phyloP scores from a whole-genome alignment of 495 filamentous ascomycete genomes.

The Chaetomium tenue region DNA sequence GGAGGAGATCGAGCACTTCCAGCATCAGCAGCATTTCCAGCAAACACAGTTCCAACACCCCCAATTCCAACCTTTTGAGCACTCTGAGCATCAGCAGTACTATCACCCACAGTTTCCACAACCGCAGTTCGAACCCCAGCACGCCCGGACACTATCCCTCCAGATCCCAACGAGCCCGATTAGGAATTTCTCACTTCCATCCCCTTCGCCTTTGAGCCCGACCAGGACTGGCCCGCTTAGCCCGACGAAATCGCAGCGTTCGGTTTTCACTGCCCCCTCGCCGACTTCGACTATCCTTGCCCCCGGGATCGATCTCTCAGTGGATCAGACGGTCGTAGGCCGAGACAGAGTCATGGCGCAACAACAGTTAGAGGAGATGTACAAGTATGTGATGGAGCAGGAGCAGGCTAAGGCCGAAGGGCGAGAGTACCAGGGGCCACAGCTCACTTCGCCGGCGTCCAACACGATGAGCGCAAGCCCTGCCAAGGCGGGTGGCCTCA shows the following conservation, averaged over 20 bases:
- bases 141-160: slow-evolving; percentile 15
- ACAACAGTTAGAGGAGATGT: slow-evolving; percentile 82
- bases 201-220: slow-evolving; percentile 27
- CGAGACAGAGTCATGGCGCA: slow-evolving; percentile 70
- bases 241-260: slow-evolving; percentile 49
- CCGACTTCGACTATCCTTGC: slow-evolving; percentile 47
- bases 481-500: slow-evolving; percentile 22
- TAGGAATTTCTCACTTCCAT: slow-evolving; percentile 49
- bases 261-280: slow-evolving; percentile 50
- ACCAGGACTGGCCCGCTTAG: slow-evolving; percentile 41
- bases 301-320: slow-evolving; percentile 43
- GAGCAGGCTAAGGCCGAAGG: slow-evolving; percentile 62
- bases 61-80: not conserved
- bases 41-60: not conserved
- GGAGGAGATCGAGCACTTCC: not conserved
- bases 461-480: slow-evolving; percentile 31
- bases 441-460: slow-evolving; percentile 34
- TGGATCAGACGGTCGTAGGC: slow-evolving; percentile 74
- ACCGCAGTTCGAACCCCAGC: not conserved
- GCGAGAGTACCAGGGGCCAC: slow-evolving; percentile 42
- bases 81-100: not conserved
- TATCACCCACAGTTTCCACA: not conserved
- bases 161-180: slow-evolving; percentile 36
- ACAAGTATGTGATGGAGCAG: slow-evolving; percentile 86
- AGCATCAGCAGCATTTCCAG: not conserved